Base-by-base conservation (phyloP, 768 basidiomycete species). In the Rhizopogon salebrosus region DNA sequence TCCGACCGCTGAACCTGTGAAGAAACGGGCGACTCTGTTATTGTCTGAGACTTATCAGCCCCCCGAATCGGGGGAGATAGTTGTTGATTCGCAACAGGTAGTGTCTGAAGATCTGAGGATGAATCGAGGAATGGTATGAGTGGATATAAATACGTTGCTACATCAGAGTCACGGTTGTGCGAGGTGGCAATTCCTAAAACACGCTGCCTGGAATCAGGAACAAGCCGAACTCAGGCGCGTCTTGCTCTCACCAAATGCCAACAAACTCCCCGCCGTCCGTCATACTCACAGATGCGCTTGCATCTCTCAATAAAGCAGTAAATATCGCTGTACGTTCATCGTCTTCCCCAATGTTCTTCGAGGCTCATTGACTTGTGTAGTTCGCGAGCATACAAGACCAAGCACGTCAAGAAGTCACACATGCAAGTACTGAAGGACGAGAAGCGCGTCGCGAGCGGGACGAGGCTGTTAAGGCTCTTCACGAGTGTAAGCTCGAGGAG, bases 311-410 rank as follows among this genome's bases (percentile, higher is more conserved):
- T 49, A 71, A 71, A 51, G 68, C 72, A 13, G 70, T 75, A 1
- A 69, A 69, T 1, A 62, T 65, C 31, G 75, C 76, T 16, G 77
- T 78, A 57, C 41, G 72, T 51, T 31, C 51, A 41, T 46, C 50
- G 36, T 45, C 6, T 39, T 6, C 48, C 41, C 40, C 13, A 3
- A 24, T 40, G 9, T 23, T 4, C 16, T 13, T 31, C 51, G 35
- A 41, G 48, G 48, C 37, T 3, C 41, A 51, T 54, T 38, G 13
- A 49, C 43, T 46, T 35, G 29, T 35, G 16, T 43, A 87, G 85
- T 72, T 85, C 53, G 71, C 77, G 13, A 71, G 77, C 34, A 72
- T 79, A 16, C 83, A 87, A 55, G 75, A 76, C n/a, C 76, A 79
- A 51, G 73, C 79, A 4, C 77, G 77, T 56, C 65, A 69, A 37